phyloP scores from a whole-genome alignment of 2,329 filamentous ascomycete species.

The Graphium sp. region DNA sequence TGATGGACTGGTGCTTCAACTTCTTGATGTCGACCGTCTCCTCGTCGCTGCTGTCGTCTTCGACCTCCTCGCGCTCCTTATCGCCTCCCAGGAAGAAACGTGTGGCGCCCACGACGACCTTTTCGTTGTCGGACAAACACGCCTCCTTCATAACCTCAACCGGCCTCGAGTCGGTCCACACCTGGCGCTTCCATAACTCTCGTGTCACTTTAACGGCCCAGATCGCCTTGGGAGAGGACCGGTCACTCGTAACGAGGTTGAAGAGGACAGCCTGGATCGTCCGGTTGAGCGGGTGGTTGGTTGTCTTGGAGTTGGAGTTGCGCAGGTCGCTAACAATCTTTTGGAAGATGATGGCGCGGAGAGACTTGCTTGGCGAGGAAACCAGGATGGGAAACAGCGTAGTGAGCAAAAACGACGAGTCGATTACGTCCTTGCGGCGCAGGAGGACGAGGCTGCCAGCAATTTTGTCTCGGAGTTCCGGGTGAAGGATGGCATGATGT shows the following conservation, averaged over 20 bases:
- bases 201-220: conserved; percentile 94
- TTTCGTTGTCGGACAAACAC: conserved; percentile 75
- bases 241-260: conserved; percentile 78
- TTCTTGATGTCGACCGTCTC: conserved; percentile 64
- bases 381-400: conserved; percentile 91
- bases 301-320: conserved; percentile 70
- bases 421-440: conserved; percentile 79
- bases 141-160: conserved; percentile 99
- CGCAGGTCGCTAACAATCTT: conserved; percentile 88
- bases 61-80: conserved; percentile 83
- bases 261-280: conserved; percentile 87
- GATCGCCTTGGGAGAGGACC: conserved; percentile 67
- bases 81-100: conserved; percentile 94
- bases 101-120: conserved; percentile 74
- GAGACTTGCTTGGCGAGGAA: conserved; percentile 77
- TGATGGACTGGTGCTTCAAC: conserved; percentile 68
- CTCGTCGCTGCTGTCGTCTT: conserved; percentile 78
- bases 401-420: conserved; percentile 68
- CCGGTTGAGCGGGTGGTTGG: conserved; percentile 83
- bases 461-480: conserved; percentile 82
- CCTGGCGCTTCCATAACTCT: conserved; percentile 89
- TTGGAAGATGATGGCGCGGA: conserved; percentile 66
- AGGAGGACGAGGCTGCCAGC: conserved; percentile 79
- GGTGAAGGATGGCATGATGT: conserved; percentile 69
- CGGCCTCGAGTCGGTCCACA: conserved; percentile 87